Base-by-base conservation (phyloP, 257 asterid genomes). In the Gentiana straminea region DNA sequence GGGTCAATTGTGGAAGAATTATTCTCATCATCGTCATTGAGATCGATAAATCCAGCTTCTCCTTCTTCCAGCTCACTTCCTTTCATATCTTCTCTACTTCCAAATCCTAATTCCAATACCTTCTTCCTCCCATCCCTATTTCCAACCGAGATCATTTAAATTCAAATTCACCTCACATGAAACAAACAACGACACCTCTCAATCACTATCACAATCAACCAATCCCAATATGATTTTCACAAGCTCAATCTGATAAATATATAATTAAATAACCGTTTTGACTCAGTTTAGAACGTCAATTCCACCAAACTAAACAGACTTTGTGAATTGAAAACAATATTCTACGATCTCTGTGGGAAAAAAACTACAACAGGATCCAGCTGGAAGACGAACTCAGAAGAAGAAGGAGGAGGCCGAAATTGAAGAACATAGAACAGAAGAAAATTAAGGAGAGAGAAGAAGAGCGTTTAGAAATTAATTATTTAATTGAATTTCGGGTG, bases 1-100 rank as follows among this genome's bases (percentile, higher is more conserved):
- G 94, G 99, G 86, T 93, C 99, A 80, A 83, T 72, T 70, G 78
- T 63, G 63, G 96, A 77, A 71, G 73, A 84, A 61, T 61, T 84
- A 58, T 54, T 77, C 47, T 74, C 73, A 7, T 68, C 74, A 52
- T 63, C 68, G 68, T 64, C 24, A 41, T 41, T 41, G 46, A 10
- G 46, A 41, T 41, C 46, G 11, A 1, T 41, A 41, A 1, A 71
- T 56, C 76, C 83, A 68, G 99, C 94, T 69, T 92, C 97, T 64
- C 97, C 99, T 83, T 92, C 99, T 75, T 92, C 99, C 49, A 92
- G 80, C 74, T 89, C 98, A 58, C 78, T 59, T 54, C 76, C 95
- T 35, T 70, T 94, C 96, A 93, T 93, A 51, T 78, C 86, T 59
- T 39, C 67, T 45, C 58, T 48, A 24, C 24, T 24, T 10, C 67